phyloP scores from a whole-genome alignment of 2,329 filamentous ascomycete species.

The Colletotrichum orchidophilum region DNA sequence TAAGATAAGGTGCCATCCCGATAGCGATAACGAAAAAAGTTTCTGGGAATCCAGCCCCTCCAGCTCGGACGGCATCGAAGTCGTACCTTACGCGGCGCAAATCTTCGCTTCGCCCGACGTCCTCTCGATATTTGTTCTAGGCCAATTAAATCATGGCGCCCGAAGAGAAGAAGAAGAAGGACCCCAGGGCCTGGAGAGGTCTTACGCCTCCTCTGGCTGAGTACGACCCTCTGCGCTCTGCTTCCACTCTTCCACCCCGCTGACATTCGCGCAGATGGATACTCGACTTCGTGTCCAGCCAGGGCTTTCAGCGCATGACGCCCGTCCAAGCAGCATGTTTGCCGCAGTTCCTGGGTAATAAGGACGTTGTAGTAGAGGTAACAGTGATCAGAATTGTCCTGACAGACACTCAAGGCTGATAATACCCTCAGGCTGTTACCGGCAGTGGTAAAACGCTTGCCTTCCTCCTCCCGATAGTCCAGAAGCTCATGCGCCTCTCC shows the following conservation, averaged over 20 bases:
- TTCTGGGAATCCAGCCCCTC: constrained; percentile 21
- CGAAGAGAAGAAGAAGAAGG: constrained; percentile 53
- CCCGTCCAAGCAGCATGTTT: constrained; percentile 95
- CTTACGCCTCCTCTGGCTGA: constrained; percentile 51
- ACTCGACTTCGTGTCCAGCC: constrained; percentile 81
- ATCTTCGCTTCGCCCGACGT: background rate
- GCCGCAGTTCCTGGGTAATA: constrained; percentile 87
- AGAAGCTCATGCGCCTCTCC: constrained; percentile 81
- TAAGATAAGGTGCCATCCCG: background rate
- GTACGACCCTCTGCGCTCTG: constrained; percentile 6
- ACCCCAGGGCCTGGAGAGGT: constrained; percentile 56
- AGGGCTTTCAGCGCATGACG: constrained; percentile 89
- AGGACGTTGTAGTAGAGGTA: constrained; percentile 90
- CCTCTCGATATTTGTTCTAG: background rate
- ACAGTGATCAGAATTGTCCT: fast-evolving
- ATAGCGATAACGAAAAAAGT: constrained; percentile 31
- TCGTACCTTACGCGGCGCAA: background rate
- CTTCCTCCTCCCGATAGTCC: constrained; percentile 80
- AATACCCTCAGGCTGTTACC: constrained; percentile 76
- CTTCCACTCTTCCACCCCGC: constrained; percentile 71
- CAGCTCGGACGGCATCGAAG: constrained; percentile 5
- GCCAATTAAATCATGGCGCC: constrained; percentile 41
- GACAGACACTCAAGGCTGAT: constrained; percentile 23
- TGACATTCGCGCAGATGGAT: constrained; percentile 85
- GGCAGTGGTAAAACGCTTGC: constrained; percentile 91